Base-by-base conservation (phyloP, 306 rosid species). In the Fragaria nilgerrensis region DNA sequence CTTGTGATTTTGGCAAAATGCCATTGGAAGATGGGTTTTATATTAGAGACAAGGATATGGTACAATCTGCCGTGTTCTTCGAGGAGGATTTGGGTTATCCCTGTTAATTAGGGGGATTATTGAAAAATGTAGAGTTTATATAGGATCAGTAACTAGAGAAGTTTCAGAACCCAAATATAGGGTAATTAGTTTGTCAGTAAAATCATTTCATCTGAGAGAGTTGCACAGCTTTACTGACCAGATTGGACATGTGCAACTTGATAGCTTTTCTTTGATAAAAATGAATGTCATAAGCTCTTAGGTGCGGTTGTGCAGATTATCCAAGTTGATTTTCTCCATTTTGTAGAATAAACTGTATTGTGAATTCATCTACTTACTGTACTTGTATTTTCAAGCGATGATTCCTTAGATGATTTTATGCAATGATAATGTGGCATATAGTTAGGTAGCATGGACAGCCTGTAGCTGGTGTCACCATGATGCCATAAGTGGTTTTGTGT, bases 201-300 rank as follows among this genome's bases (percentile, higher is more conserved):
- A 52, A 52, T 52, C 59, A 2, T 1, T 52, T 52, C 9, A 52
- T 20, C 15, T 61, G 39, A 27, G 67, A 61, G 39, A 27, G 36
- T 34, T 61, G 39, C 20, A 27, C 67, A 59, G 7, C 20, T 61
- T 61, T 29, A 61, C 39, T 13, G 67, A 27, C 67, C 67, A 27
- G 19, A 61, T 61, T 61, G 37, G 39, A 61, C 67, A 61, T 23
- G n/a, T 27, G 20, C n/a, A 27, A 45, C 56, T 69, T 23, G 22
- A 32, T 69, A 45, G 56, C 39, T 15, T 25, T 15, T 69, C 56
- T 67, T n/a, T 68, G 72, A n/a, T n/a, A 68, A 68, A 43, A 68
- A 13, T 41, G 29, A 13, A 41, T 52, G 23, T 41, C 25, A 41
- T 68, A 9, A n/a, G 1, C 9, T 39, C 72, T 56, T 56, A 41